Base-by-base conservation (phyloP, 2,329 filamentous ascomycete species). In the Fusarium sp. region DNA sequence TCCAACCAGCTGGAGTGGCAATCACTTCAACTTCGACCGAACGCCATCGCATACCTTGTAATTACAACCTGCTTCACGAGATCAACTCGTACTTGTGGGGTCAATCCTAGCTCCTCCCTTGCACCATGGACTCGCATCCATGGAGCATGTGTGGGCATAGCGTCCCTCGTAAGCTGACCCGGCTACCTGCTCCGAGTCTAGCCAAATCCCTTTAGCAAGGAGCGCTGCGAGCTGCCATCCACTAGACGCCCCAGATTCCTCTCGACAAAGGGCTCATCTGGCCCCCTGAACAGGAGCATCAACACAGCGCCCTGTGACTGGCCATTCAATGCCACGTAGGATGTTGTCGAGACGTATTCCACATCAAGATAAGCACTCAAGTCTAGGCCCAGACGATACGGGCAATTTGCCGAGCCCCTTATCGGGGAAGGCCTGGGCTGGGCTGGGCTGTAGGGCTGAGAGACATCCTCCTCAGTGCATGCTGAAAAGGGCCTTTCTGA, bases 371-470 rank as follows among this genome's bases (percentile, higher is more conserved):
- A 60, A 65, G 63, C 58, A 61, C 42, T 50, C 25, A 65, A 42
- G 63, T 25, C 54, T 16, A 60, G 61, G 42, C 27, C 38, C 33
- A 16, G n/a, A 38, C 11, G 22, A 9, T 10, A 33, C 18, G 22
- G 20, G 14, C 33, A 36, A 58, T 20, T 33, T 56, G 20, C 61
- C 56, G 59, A 35, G 27, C 47, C 36, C 20, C 64, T 70, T 58
- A 65, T 59, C 47, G 40, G 25, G 36, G 52, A 62, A 54, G 60
- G 45, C 50, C 18, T 54, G 65, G 33, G 47, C n/a, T 65, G 65
- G 74, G 69, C 72, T 70, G 58, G 74, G 69, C 72, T 70, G 61
- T 78, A 78, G 74, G 76, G 76, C 76, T 78, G 76, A 77, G 64
- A 56, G 35, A 38, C 50, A 50, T 52, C 31, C 36, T 36, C 52